Base-by-base conservation (phyloP, 805 yeast species). In the Grigorovia yakushimaensis region DNA sequence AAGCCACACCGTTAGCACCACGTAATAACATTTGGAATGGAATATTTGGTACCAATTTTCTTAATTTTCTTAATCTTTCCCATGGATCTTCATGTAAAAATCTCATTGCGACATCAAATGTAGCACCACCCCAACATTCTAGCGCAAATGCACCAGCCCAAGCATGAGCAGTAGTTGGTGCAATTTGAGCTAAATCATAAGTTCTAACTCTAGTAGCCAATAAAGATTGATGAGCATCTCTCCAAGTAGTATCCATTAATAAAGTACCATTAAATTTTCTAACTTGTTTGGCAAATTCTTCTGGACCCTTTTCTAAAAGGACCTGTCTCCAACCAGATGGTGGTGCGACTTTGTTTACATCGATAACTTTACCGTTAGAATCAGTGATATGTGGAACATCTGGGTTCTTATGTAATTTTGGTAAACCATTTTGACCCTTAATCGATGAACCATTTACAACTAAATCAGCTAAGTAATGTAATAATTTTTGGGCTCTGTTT, bases 61-160 rank as follows among this genome's bases (percentile, higher is more conserved):
- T 81, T 69, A 93, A 74, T 68, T 79, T 77, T 68, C 95, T 80
- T 67, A 93, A 77, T 70, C 99, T 81, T 50, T 78, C 95, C 99
- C 99, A 93, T 55, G 99, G 99, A 67, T 89, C 97, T 74, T 93
- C 99, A 68, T 91, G 88, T 61, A 93, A 76, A 78, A 93, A 93
- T 70, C 99, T 81, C 98, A 93, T 89, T 47, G 96, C 84, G 47
- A 93, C 99, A 64, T 93, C 99, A 61, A 93, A 93, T 37, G 99
- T 93, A 47, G 99, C 99, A 71, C 99, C 99, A 72, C 99, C 99
- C 99, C 99, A 93, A 74, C 98, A 93, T 72, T 93, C 99, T 47
- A 93, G 73, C 18, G 99, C 93, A 67, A 88, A 93, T 3, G 95
- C 95, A 53, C 91, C 89, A 54, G 82, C 69, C 58, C 88, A 71